A percentile compares a stretch with the other conserved stretches of the same genome.
Conservation (phyloP, 768 basidiomycete genomes). For the Suillus plorans region DNA sequence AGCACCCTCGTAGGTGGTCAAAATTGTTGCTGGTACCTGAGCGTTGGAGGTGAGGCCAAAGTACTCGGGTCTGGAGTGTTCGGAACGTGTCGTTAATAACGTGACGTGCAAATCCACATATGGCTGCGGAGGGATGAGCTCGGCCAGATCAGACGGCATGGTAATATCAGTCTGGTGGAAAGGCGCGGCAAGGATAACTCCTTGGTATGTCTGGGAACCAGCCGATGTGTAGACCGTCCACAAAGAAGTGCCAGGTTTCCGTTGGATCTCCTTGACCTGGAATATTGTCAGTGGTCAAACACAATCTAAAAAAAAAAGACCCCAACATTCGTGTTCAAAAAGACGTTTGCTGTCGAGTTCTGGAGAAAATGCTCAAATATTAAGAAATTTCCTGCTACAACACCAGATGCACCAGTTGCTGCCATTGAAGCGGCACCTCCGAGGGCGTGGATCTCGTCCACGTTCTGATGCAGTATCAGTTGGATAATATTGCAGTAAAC, state of each 20-base stretch:
- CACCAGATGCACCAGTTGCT: constrained; percentile 59
- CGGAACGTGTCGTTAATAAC: constrained; percentile 74
- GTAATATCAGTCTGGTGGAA: constrained; percentile 67
- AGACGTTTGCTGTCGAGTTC: constrained; percentile 64
- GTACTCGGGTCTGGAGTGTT: constrained; percentile 60
- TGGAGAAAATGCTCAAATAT: constrained; percentile 83
- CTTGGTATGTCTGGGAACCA: constrained; percentile 57
- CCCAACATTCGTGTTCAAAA: constrained; percentile 66
- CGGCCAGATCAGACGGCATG: constrained; percentile 47
- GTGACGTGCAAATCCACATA: constrained; percentile 91
- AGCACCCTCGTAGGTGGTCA: constrained; percentile 71
- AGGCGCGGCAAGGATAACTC: constrained; percentile 85
- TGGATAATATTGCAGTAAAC: constrained; percentile 1
- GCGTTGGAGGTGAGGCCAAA: constrained; percentile 54
- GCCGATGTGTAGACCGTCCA: constrained; percentile 55
- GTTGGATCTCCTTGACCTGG: constrained; percentile 55
- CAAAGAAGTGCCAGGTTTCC: constrained; percentile 40
- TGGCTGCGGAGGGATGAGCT: constrained; percentile 62
- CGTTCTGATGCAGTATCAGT: constrained; percentile 44
- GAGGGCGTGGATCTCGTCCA: constrained; percentile 72
- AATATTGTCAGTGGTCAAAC: constrained; percentile 1
- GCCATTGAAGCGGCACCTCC: constrained; percentile 75
- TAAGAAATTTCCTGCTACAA: constrained; percentile 80
- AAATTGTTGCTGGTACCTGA: constrained; percentile 57
- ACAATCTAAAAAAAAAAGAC: constrained; percentile 8